Base-by-base conservation (phyloP, 1,284 basidiomycete species). In the Xerocomus minutiporus region DNA sequence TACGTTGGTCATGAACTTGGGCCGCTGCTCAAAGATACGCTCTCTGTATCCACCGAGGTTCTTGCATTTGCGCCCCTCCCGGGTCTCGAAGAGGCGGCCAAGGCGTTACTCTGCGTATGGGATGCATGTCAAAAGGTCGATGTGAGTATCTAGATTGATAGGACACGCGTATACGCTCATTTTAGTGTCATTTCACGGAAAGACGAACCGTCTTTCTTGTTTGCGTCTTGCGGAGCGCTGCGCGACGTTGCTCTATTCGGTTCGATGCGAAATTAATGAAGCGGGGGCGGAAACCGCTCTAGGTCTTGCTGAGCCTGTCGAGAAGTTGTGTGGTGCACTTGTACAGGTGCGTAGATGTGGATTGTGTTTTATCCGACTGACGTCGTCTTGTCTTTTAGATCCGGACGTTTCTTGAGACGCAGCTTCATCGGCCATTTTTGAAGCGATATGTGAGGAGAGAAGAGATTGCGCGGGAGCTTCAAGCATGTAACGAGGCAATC, bases 401-500 rank as follows among this genome's bases (percentile, higher is more conserved):
- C 2, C 71, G 75, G 45, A 59, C 67, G 6, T 76, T 88, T 58
- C 74, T 88, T 17, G 62, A 77, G 53, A 83, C 80, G 56, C 82
- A 87, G 57, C 74, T 76, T 9, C 77, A 79, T 48, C 72, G 86
- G 1, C 85, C 88, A 0, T 91, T 91, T 71, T 67, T 92, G 57
- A 90, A 89, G 69, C 77, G 87, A 2, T 91, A 90, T 65, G 75
- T 91, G 46, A 84, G 84, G 64, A 78, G 87, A 35, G 84, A 88
- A 36, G 86, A 91, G 58, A 86, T 88, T 42, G 67, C 76, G 20
- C 71, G 73, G 23, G 78, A 78, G 48, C 80, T 88, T 35, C 57
- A 64, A 7, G 73, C 67, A 1, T 88, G 84, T 55, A 76, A 84
- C 59, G 72, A 71, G 2, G 70, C 68, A 5, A 73, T 88, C 9